These are phyloP conservation scores for Paspalum vaginatum DNA, from an alignment of 176 grass and related monocot genomes.

Conservation along the genomic window DNA sequence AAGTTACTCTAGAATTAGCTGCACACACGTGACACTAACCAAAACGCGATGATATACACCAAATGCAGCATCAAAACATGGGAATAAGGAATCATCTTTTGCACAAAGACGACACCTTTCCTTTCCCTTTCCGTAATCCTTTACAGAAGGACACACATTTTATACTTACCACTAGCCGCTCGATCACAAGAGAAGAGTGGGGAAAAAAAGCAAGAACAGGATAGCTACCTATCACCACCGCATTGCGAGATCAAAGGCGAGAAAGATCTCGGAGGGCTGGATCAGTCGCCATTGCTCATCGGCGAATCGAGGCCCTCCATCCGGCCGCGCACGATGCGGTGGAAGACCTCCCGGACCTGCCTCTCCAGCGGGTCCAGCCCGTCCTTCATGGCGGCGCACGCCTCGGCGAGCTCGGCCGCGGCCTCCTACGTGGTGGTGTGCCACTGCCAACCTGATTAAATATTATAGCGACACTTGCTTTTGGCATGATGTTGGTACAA, in stretches of 20 bases:
- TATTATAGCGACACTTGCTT: background rate
- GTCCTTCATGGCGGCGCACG: conserved; percentile 60
- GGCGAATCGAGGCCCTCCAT: conserved; percentile 83
- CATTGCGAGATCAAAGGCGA: conserved; percentile 15
- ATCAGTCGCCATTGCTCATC: conserved; percentile 52
- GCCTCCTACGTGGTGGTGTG: conserved; percentile 24
- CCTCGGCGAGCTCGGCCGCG: conserved; percentile 55
- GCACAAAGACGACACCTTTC: conserved; percentile 45
- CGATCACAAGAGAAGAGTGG: conserved; percentile 31
- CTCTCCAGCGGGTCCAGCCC: conserved; percentile 72
- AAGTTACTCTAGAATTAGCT: conserved; percentile 25
- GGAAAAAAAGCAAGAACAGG: conserved; percentile 20
- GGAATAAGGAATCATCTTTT: conserved; percentile 59
- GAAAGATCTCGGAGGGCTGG: background rate
- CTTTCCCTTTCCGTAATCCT: conserved; percentile 40
- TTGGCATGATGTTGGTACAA: conserved; percentile 8
- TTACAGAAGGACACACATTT: conserved; percentile 57
- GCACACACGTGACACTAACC: conserved; percentile 10
- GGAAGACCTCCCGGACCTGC: conserved; percentile 91
- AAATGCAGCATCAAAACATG: conserved; percentile 59
- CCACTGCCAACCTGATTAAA: background rate
- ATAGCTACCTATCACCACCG: conserved; percentile 36
- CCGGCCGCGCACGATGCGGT: conserved; percentile 85
- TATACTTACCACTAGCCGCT: conserved; percentile 42
- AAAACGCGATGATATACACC: conserved; percentile 40